These are phyloP conservation scores for Cystobasidium ongulense DNA, from an alignment of 768 basidiomycete genomes.

Conservation along the genomic window DNA sequence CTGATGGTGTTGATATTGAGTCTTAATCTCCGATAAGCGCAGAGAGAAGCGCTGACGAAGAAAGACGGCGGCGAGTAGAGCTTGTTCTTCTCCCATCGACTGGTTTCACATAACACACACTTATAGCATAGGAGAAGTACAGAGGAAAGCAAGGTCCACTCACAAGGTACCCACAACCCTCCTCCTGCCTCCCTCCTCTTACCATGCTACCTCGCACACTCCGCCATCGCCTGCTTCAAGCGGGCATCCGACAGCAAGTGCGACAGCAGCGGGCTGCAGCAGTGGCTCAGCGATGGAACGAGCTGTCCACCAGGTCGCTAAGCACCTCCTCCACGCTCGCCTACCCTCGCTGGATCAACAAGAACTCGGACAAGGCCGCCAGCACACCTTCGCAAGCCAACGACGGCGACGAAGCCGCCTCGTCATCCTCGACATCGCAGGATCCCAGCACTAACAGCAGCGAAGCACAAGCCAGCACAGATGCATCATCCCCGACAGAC, in stretches of 20 bases:
- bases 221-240: conserved; percentile 13
- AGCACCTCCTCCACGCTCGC: background rate
- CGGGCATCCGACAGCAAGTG: background rate
- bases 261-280: background rate
- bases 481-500: background rate
- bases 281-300: background rate
- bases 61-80: background rate
- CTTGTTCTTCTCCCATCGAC: background rate
- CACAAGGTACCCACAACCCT: background rate
- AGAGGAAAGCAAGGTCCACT: background rate
- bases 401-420: background rate
- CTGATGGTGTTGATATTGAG: background rate
- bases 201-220: conserved; percentile 18
- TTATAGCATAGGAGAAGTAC: background rate
- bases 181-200: background rate
- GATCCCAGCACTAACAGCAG: background rate
- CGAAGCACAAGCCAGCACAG: background rate
- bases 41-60: background rate
- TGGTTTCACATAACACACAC: background rate
- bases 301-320: background rate
- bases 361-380: background rate
- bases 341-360: conserved; percentile 30
- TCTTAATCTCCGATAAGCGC: background rate
- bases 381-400: background rate
- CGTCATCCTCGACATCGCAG: conserved; percentile 8